A percentile compares a stretch with the other conserved stretches of the same genome.
phyloP scores from a whole-genome alignment of 139 green algal genomes.

The Micromonas pusilla region DNA sequence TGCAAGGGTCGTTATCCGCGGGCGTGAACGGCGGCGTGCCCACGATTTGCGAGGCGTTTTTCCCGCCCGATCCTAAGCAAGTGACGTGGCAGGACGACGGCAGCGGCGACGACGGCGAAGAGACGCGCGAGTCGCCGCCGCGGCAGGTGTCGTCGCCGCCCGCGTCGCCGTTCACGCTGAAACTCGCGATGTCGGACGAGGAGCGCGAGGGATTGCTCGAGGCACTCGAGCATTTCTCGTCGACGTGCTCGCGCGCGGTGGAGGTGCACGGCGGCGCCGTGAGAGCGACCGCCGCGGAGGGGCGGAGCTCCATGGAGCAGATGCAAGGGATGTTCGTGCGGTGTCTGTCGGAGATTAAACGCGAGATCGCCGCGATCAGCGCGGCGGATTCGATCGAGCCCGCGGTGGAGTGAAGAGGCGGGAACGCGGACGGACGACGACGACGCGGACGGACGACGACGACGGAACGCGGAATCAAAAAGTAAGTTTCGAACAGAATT shows the following conservation, averaged over 20 bases:
- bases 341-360: background rate
- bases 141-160: too few species aligned
- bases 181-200: background rate
- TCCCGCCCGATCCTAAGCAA: too few species aligned
- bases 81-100: background rate
- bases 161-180: too few species aligned
- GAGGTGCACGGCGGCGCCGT: background rate
- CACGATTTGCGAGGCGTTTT: background rate
- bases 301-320: background rate
- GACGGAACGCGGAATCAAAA: too few species aligned
- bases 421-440: too few species aligned
- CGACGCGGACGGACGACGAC: too few species aligned
- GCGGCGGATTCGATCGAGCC: too few species aligned
- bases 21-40: conserved; percentile 20
- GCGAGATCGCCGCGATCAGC: background rate
- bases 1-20: conserved; percentile 10
- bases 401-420: too few species aligned
- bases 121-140: background rate
- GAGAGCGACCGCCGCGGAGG: background rate
- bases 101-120: background rate
- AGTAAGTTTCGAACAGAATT: background rate
- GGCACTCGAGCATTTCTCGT: background rate
- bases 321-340: background rate
- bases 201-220: background rate
- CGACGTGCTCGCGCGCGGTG: background rate